Evolutionary conservation across 2,329 filamentous ascomycete species (phyloP), one percentile per base, ranked within the genome.

Genomic region (Trichophyton mentagrophytes): DNA sequence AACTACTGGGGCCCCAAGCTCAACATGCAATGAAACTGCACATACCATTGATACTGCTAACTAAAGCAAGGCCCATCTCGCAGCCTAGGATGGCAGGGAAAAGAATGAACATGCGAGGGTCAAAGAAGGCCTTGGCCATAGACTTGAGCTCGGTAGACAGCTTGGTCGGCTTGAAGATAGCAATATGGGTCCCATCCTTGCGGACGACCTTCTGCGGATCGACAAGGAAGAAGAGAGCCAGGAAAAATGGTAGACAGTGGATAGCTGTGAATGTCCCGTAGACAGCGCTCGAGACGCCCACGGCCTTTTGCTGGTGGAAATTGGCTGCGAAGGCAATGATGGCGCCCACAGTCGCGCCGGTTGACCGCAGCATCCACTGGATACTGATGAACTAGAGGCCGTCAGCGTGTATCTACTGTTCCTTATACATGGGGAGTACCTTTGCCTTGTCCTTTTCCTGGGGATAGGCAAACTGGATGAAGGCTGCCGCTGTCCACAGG

Each of bases 311-410:
- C n/a, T 40, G 56, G n/a, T 42, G 56, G 15, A 25, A 58, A 33
- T 36, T 44, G 36, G 36, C 36, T 9, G 30, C 15, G 9, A 58
- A 42, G 22, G 40, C 40, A 22, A 44, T 27, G n/a, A 58, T 30
- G n/a, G 56, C 27, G 2, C 63, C 59, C n/a, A 65, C 78, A 73
- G 82, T 68, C 69, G 84, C 83, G 66, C 89, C 89, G 69, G 93
- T 87, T 65, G 92, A 89, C 67, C 84, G 89, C 65, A 89, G 89
- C 63, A 89, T 72, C 76, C 93, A 93, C 81, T 93, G 93, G 69
- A 95, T 91, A 22, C 44, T 47, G 44, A 47, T 47, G 44, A 47
- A 47, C 44, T 47, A 47, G 7, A 9, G 73, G 87, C 83, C 89
- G 89, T 93, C 76, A 93, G 20, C 20, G 4, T 20, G 17, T 11